phyloP scores from a whole-genome alignment of 163 green algal genomes.

The Scenedesmus sp. region DNA sequence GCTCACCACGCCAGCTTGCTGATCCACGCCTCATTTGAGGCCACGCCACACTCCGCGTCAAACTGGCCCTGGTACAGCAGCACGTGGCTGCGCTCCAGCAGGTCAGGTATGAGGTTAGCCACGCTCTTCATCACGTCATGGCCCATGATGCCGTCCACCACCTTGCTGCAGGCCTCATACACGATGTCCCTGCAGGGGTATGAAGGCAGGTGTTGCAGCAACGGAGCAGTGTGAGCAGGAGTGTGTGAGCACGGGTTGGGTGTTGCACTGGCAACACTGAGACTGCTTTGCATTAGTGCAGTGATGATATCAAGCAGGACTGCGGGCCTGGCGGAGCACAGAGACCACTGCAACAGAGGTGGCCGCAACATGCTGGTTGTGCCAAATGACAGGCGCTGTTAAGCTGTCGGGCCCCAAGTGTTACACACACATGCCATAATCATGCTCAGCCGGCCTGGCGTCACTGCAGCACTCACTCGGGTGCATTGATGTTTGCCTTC shows the following conservation, averaged over 20 bases:
- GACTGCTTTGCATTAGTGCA: too few species aligned
- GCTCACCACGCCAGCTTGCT: conserved; percentile 59
- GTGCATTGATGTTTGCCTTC: conserved; percentile 48
- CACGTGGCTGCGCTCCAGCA: conserved; percentile 59
- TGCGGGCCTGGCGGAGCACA: too few species aligned
- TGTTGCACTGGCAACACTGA: too few species aligned
- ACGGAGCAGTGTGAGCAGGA: neutral
- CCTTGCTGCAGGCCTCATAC: conserved; percentile 57
- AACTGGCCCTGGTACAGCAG: conserved; percentile 72
- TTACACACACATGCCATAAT: neutral
- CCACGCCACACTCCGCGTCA: conserved; percentile 73
- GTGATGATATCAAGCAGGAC: too few species aligned
- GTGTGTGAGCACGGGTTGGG: too few species aligned
- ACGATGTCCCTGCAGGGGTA: neutral
- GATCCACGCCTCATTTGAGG: conserved; percentile 74
- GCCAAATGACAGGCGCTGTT: too few species aligned
- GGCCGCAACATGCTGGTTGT: too few species aligned
- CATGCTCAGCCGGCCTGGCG: neutral
- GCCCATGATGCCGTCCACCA: conserved; percentile 59
- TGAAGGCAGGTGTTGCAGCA: neutral
- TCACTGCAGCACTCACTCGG: neutral
- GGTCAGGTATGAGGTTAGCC: conserved; percentile 62
- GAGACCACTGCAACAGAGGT: too few species aligned
- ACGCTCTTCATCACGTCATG: conserved; percentile 72
- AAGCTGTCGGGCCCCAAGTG: neutral